Base-by-base conservation (phyloP, 345 rosid species). In the Salix arbutifolia region DNA sequence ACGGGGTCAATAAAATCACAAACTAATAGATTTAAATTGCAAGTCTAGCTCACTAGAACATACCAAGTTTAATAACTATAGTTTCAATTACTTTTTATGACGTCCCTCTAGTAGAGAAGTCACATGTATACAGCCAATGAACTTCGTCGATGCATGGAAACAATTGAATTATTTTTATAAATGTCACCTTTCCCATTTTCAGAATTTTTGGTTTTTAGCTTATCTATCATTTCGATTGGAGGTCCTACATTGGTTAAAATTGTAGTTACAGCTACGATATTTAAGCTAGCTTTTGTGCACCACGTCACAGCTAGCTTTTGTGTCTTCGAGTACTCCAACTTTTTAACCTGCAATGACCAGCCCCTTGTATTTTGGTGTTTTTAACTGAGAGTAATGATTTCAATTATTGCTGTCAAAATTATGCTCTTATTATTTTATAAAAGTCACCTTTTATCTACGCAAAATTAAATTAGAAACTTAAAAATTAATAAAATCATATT, bases 191-290 rank as follows among this genome's bases (percentile, higher is more conserved):
- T 60, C 21, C 44, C 50, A 8, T 42, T 68, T 67, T 73, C 1
- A 50, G 64, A 11, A 3, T 42, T 37, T 64, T 72, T 78, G 80
- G 28, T 53, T 72, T 72, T 14, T 72, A 48, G 67, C 65, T 28
- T 35, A 72, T 52, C 67, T 66, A 50, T 72, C 25, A 28, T 23
- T 53, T 66, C 66, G 67, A 58, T 42, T 67, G 73, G 62, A 40
- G 81, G 77, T 72, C 81, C 81, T 40, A 26, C 42, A 37, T 19
- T 17, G n/a, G 28, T 21, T 58, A 25, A 17, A 52, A n/a, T 30
- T n/a, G 17, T 31, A 17, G 10, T 60, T 38, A 28, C 52, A 60
- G n/a, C 44, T 10, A 9, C 28, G 23, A 58, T 35, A 62, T 64
- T 21, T 5, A 28, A 33, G 35, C 6, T 5, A 33, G 35, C 35